A percentile compares a stretch with the other conserved stretches of the same genome.
These are phyloP conservation scores for Gaillardinia entomophila DNA, from an alignment of 805 yeast genomes.

Conservation along the genomic window DNA sequence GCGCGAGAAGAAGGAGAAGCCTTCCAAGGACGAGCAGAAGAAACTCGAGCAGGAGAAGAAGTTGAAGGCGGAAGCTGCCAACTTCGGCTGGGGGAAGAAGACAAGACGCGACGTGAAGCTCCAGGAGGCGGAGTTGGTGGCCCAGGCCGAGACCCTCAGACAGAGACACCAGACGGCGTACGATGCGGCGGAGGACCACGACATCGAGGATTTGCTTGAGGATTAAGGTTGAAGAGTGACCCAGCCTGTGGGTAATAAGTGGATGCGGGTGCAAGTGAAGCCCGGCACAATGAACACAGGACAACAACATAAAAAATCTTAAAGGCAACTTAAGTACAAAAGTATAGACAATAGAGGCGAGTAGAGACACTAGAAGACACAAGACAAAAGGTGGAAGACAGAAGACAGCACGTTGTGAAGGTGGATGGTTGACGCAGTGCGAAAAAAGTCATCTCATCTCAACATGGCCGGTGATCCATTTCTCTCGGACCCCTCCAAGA, in stretches of 20 bases:
- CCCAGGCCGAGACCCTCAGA: conserved; percentile 33
- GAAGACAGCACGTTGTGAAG: no score
- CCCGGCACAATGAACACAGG: no score
- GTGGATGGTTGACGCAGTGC: no score
- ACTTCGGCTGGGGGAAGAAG: conserved; percentile 78
- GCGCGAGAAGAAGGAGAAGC: conserved; percentile 32
- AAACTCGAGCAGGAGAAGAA: conserved; percentile 23
- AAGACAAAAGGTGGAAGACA: no score
- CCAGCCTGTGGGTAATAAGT: no score
- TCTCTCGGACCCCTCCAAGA: conserved; percentile 54
- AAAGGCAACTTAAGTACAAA: no score
- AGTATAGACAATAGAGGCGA: no score
- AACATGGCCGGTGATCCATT: conserved; percentile 56
- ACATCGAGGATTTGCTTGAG: conserved; percentile 62
- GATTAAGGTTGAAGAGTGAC: no score
- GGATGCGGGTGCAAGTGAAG: no score
- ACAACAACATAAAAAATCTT: no score
- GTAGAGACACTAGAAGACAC: no score
- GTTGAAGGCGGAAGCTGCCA: conserved; percentile 33
- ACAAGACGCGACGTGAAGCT: conserved; percentile 56
- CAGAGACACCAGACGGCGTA: conserved; percentile 41
- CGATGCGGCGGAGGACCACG: conserved; percentile 53
- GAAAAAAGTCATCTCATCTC: background rate
- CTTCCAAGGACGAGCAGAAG: conserved; percentile 28
- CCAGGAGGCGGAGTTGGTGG: conserved; percentile 50